Conservation (phyloP, 2,329 filamentous ascomycete genomes). For the Trichoderma asperellum region DNA sequence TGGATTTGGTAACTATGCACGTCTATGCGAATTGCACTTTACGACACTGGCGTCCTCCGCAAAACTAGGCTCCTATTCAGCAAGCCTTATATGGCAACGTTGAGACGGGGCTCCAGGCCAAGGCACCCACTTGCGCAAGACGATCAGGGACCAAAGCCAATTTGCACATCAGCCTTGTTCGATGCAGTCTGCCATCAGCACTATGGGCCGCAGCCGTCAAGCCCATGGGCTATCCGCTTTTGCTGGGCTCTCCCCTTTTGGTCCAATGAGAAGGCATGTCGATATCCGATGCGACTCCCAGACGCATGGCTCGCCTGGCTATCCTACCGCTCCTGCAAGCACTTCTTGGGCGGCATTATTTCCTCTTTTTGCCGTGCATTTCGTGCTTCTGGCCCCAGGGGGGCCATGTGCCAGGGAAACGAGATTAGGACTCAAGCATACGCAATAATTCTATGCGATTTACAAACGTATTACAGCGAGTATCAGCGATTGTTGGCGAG, state of each 20-base stretch:
- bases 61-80: background rate
- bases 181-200: constrained; percentile 5
- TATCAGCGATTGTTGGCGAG: background rate
- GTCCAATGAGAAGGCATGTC: constrained; percentile 3
- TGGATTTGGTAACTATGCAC: background rate
- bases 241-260: background rate
- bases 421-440: background rate
- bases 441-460: background rate
- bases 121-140: constrained; percentile 2
- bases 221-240: background rate
- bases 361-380: background rate
- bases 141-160: constrained; percentile 9
- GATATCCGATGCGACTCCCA: constrained; percentile 15
- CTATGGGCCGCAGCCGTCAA: constrained; percentile 13
- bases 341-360: background rate
- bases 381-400: background rate
- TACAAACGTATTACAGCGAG: background rate
- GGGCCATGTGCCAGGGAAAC: background rate
- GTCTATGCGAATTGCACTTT: background rate
- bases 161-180: constrained; percentile 7
- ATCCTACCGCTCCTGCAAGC: background rate
- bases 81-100: background rate
- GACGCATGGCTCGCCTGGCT: constrained; percentile 8
- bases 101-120: background rate
- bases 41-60: background rate